phyloP scores from a whole-genome alignment of 345 rosid species.

The Lenwebbia sp. region DNA sequence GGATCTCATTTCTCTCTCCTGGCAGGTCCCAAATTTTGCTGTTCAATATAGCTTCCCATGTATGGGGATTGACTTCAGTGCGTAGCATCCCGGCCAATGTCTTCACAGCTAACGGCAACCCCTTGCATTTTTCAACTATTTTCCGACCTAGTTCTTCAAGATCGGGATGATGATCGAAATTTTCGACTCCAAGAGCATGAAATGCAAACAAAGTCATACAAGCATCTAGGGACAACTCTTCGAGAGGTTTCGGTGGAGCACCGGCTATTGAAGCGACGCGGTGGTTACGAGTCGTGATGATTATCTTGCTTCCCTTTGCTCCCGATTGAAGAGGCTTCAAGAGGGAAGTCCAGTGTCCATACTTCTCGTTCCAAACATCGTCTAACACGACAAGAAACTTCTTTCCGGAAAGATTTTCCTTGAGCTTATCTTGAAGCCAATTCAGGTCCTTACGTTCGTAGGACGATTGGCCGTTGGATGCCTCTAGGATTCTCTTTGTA shows the following conservation, averaged over 20 bases:
- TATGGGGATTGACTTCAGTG: too few species aligned
- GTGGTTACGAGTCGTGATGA: not conserved
- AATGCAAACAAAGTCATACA: too few species aligned
- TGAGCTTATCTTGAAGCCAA: not conserved
- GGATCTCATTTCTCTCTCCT: not conserved
- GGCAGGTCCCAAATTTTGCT: too few species aligned
- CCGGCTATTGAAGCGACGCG: not conserved
- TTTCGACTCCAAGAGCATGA: too few species aligned
- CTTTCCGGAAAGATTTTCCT: not conserved
- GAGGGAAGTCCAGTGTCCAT: not conserved
- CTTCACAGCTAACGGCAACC: too few species aligned
- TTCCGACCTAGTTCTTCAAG: too few species aligned
- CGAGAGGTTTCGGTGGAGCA: not conserved
- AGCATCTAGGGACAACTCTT: too few species aligned
- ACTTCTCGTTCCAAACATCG: not conserved
- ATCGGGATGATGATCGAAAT: too few species aligned
- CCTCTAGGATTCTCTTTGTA: not conserved
- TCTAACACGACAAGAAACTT: not conserved
- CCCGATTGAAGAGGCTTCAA: not conserved
- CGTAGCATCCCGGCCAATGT: too few species aligned
- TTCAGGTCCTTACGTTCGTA: not conserved
- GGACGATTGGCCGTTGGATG: not conserved
- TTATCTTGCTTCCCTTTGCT: not conserved
- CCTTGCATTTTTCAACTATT: too few species aligned
- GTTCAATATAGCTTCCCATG: too few species aligned